These are phyloP conservation scores for Diplodia intermedia DNA, from an alignment of 2,329 filamentous ascomycete species.

Conservation along the genomic window DNA sequence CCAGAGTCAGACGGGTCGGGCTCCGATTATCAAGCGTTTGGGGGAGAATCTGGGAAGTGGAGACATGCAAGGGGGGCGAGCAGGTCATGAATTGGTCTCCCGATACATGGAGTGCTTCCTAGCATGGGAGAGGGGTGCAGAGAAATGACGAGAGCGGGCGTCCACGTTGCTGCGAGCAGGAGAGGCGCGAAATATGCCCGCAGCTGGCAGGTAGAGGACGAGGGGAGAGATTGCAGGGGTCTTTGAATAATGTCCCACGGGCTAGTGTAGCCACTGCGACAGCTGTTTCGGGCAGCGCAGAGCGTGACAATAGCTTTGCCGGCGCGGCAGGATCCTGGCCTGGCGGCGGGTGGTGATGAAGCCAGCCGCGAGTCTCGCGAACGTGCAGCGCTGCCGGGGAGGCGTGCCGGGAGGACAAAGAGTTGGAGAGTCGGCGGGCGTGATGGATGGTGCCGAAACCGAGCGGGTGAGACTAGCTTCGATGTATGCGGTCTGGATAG, in stretches of 20 bases:
- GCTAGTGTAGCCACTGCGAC: constrained; percentile 26
- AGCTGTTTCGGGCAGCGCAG: constrained; percentile 28
- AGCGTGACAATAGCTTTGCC: constrained; percentile 23
- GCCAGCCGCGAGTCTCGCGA: constrained; percentile 31
- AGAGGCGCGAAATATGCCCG: constrained; percentile 23
- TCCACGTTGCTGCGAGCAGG: constrained; percentile 21
- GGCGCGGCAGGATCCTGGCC: constrained; percentile 13
- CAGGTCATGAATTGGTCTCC: constrained; percentile 25
- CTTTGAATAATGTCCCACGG: constrained; percentile 29
- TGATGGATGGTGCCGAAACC: constrained; percentile 32
- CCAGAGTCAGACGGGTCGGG: constrained; percentile 30
- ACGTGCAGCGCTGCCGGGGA: constrained; percentile 27
- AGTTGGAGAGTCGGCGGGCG: constrained; percentile 9
- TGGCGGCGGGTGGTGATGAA: constrained; percentile 14
- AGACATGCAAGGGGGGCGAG: constrained; percentile 32
- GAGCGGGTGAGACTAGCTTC: constrained; percentile 32
- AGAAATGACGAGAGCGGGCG: constrained; percentile 18
- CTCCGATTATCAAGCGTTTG: constrained; percentile 32
- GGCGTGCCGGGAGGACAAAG: constrained; percentile 29
- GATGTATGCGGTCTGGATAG: constrained; percentile 33
- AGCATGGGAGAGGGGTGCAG: constrained; percentile 27
- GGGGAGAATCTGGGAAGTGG: constrained; percentile 25
- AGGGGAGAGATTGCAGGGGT: constrained; percentile 32
- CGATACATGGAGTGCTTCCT: constrained; percentile 29
- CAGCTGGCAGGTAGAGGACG: constrained; percentile 7